Evolutionary conservation across 78 protist species (phyloP).

Genomic region (Paratrimastix pyriformis): DNA sequence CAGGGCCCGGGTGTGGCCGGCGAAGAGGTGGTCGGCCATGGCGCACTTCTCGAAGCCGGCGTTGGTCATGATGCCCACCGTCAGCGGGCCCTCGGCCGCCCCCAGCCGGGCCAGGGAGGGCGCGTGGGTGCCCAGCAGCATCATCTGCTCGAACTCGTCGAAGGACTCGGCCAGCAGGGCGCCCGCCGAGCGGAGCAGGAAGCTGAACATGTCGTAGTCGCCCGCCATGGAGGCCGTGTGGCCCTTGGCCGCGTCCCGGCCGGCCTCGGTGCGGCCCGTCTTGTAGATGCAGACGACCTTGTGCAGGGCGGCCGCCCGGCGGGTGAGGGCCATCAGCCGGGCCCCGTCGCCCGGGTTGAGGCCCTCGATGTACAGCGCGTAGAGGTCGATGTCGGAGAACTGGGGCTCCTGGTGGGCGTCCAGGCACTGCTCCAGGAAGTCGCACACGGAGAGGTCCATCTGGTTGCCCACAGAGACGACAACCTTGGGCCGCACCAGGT

Average conservation of each 20-base stretch:
- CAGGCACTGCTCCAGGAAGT: constrained; percentile 17
- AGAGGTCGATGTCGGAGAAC: not conserved
- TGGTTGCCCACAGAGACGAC: constrained; percentile 36
- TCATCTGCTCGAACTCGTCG: constrained; percentile 14
- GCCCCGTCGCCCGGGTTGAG: constrained; percentile 22
- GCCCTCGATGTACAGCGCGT: constrained; percentile 27
- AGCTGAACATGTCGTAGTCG: constrained; percentile 30
- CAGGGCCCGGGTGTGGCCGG: not conserved
- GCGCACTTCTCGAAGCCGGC: constrained; percentile 45
- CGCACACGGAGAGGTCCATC: constrained; percentile 37
- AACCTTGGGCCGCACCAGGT: constrained; percentile 1
- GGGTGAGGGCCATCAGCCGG: constrained; percentile 5
- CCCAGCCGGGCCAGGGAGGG: not conserved
- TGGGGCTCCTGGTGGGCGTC: not conserved
- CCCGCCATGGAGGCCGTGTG: constrained; percentile 48
- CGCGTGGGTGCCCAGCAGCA: not conserved
- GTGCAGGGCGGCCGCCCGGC: not conserved
- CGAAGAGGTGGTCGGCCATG: constrained; percentile 39
- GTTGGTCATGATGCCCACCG: constrained; percentile 23
- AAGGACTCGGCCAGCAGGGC: constrained; percentile 13
- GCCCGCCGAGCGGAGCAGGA: not conserved
- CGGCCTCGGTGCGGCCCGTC: constrained; percentile 23
- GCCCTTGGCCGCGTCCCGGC: constrained; percentile 28
- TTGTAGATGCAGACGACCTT: constrained; percentile 22
- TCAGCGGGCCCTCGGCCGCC: not conserved